Base-by-base conservation (phyloP, 2,329 filamentous ascomycete species). In the Grosmannia huntii region DNA sequence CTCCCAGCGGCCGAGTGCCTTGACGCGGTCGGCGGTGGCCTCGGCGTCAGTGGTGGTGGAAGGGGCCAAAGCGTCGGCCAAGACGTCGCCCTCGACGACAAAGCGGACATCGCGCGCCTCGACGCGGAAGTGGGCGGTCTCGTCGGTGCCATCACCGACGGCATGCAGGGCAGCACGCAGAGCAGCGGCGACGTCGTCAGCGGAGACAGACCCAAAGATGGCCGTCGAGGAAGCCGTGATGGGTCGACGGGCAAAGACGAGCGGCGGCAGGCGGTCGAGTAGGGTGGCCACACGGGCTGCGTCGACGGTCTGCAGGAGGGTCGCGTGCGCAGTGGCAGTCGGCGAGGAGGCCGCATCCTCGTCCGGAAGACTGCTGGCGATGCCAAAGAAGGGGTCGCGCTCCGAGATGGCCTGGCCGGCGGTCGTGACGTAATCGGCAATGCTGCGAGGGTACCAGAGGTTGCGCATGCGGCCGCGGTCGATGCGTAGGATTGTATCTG, bases 151-250 rank as follows among this genome's bases (percentile, higher is more conserved):
- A 7, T 33, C 31, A 10, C 11, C 31, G 31, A 57, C 62, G 31
- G 58, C 62, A n/a, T 66, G 62, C 53, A 76, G 64, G n/a, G 60
- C 60, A 56, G 69, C 67, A 57, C 69, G 70, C 63, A 75, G 64
- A 27, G 63, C 53, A 27, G 63, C 63, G 2, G 71, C 65, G 46
- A 76, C 66, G 63, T 76, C 72, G 56, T 55, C 61, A 52, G 65
- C 62, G 27, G 73, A 71, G 7, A 76, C 74, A 55, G 74, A 75
- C 48, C 74, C 74, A 62, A 71, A 75, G 59, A 76, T 75, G 60
- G 69, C 64, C 27, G 53, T 41, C 16, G 57, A 49, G 51, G 36
- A 62, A 21, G 61, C 38, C 9, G 65, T 62, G 63, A 70, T 72
- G 50, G 69, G 66, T 58, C 70, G 71, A 48, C 73, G 73, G 38